Evolutionary conservation across 352 stramenopile genomes (phyloP).

Genomic region (Phytophthora meadii): DNA sequence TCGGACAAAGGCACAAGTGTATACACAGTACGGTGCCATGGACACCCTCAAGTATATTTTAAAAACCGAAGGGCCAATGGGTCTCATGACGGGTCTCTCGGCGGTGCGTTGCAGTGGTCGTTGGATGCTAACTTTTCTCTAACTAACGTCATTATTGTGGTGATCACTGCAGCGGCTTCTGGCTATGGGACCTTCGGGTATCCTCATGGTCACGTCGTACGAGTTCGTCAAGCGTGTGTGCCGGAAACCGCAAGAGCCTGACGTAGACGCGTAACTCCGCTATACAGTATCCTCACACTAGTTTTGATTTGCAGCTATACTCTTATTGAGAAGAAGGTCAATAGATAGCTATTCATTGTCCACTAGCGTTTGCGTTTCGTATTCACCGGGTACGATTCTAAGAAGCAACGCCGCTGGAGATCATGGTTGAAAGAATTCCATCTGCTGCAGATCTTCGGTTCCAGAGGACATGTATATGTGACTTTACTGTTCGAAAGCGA

Average conservation of each 20-base stretch:
- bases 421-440: too few relatives aligned
- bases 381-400: too few relatives aligned
- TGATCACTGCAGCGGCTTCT: constrained; percentile 62
- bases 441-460: too few relatives aligned
- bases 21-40: constrained; percentile 85
- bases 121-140: neutral
- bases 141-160: constrained; percentile 2
- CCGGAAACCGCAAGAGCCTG: constrained; percentile 52
- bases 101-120: constrained; percentile 53
- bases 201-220: constrained; percentile 90
- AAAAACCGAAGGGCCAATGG: constrained; percentile 69
- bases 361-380: neutral
- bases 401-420: too few relatives aligned
- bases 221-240: constrained; percentile 91
- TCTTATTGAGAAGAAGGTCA: neutral
- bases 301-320: constrained; percentile 15
- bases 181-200: constrained; percentile 82
- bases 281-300: constrained; percentile 25
- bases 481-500: neutral
- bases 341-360: constrained; percentile 8
- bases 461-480: too few relatives aligned
- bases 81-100: constrained; percentile 84
- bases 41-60: constrained; percentile 89
- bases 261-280: constrained; percentile 22
- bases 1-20: constrained; percentile 83